A percentile compares a stretch with the other conserved stretches of the same genome.
These are phyloP conservation scores for Dryadomyces quercus-mongolicae DNA, from an alignment of 2,329 filamentous ascomycete genomes.

Conservation along the genomic window DNA sequence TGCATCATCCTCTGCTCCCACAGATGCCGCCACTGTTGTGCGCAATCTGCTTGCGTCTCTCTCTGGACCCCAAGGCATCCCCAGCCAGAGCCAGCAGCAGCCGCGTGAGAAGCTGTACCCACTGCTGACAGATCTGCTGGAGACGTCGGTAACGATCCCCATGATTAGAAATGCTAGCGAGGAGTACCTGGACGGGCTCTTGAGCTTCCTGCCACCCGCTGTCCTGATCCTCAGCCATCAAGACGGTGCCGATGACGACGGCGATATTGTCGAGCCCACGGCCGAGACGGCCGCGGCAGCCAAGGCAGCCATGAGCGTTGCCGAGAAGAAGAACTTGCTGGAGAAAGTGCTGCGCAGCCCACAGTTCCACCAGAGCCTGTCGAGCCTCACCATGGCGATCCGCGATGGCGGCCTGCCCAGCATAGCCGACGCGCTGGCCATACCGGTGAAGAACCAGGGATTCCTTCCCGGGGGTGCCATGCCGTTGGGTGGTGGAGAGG, in stretches of 20 bases:
- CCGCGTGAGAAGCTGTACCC: slow-evolving; percentile 59
- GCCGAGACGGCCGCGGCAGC: slow-evolving; percentile 59
- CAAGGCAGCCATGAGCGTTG: slow-evolving; percentile 57
- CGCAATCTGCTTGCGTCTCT: slow-evolving; percentile 83
- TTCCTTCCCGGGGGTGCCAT: slow-evolving; percentile 63
- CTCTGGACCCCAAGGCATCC: slow-evolving; percentile 36
- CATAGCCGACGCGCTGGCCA: slow-evolving; percentile 72
- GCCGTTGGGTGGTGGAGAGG: slow-evolving; percentile 77
- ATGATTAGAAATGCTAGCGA: slow-evolving; percentile 56
- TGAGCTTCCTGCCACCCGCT: slow-evolving; percentile 66
- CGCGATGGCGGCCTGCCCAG: slow-evolving; percentile 83
- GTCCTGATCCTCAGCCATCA: slow-evolving; percentile 68
- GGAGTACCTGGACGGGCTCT: slow-evolving; percentile 58
- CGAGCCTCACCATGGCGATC: slow-evolving; percentile 75
- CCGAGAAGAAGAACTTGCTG: slow-evolving; percentile 70
- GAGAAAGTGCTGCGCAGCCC: slow-evolving; percentile 76
- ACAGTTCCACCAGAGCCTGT: slow-evolving; percentile 79
- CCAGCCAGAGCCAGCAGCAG: slow-evolving; percentile 21
- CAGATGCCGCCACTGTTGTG: slow-evolving; percentile 64
- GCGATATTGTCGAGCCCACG: slow-evolving; percentile 47
- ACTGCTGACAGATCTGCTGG: slow-evolving; percentile 74
- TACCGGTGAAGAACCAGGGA: slow-evolving; percentile 76
- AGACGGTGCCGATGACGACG: slow-evolving; percentile 35
- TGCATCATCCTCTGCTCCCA: slow-evolving; percentile 42
- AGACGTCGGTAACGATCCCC: slow-evolving; percentile 64